Base-by-base conservation (phyloP, 352 stramenopile species). In the Phytophthora meadii region DNA sequence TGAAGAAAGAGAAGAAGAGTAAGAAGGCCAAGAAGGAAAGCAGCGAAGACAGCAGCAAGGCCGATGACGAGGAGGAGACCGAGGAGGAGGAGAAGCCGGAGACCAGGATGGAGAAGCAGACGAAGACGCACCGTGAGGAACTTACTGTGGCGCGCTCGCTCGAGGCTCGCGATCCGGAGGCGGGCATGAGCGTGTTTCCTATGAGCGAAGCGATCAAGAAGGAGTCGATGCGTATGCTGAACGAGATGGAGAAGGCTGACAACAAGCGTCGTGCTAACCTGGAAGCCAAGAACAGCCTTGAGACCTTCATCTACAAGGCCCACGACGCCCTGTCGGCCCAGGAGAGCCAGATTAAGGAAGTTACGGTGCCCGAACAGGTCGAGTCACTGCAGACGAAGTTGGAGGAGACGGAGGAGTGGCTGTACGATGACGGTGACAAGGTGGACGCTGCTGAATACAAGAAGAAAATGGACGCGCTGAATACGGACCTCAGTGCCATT, bases 221-320 rank as follows among this genome's bases (percentile, higher is more conserved):
- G 45, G 79, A 83, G 27, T 90, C 84, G 50, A 84, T 89, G 53
- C 73, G 70, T 32, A 84, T 90, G 62, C 68, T 92, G 34, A 77
- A 53, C 25, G 81, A 87, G 49, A 88, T 95, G 64, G 84, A 90
- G 42, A 72, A 82, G 50, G 84, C 76, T 4, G 90, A 96, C 60
- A 87, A 86, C 59, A 61, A 79, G 49, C 84, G 88, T 57, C 75
- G 74, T 25, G 80, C 78, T 19, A 89, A 93, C 41, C 49, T 92
- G 9, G 88, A 93, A 51, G 87, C 91, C 30, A 97, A 97, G 68
- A 98, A 98, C 76, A 89, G 82, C 27, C 83, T 98, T 15, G 95
- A 98, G 81, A 86, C 80, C 32, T 97, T 97, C 65, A 95, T 99
- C 47, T 98, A 98, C 71, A 86, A 82, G 47, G 87, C 97, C 32